phyloP scores from a whole-genome alignment of 768 basidiomycete genomes.

The Tylopilus sp. region DNA sequence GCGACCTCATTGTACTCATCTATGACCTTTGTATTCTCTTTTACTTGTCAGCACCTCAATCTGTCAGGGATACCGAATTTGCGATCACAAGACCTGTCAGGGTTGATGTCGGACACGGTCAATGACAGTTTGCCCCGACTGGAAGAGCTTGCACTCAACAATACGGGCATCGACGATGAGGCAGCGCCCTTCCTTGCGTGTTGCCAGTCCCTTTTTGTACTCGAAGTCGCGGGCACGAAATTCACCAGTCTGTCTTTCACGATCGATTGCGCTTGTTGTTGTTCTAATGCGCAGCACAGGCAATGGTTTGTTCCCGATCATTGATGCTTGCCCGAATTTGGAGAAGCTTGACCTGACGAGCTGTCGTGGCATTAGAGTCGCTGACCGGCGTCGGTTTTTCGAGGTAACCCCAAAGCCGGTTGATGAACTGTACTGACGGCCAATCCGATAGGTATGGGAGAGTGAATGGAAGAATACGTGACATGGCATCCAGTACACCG shows the following conservation, averaged over 20 bases:
- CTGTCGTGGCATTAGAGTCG: conserved; percentile 58
- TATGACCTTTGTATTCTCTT: neutral
- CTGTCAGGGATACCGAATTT: conserved; percentile 51
- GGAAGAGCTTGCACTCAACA: conserved; percentile 51
- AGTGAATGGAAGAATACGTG: conserved; percentile 10
- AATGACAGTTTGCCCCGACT: conserved; percentile 34
- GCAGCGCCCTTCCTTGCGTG: conserved; percentile 49
- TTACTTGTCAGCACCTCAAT: conserved; percentile 49
- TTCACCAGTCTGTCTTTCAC: conserved; percentile 46
- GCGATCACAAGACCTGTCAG: conserved; percentile 48
- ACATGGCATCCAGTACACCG: neutral
- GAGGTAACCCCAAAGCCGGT: conserved; percentile 38
- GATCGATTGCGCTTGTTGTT: too few relatives aligned
- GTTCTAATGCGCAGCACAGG: conserved; percentile 32
- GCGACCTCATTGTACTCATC: neutral
- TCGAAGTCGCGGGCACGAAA: conserved; percentile 57
- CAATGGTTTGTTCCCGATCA: conserved; percentile 50
- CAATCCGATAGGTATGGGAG: conserved; percentile 24
- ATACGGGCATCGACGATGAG: conserved; percentile 59
- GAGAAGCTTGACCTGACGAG: conserved; percentile 60
- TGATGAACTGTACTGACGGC: neutral
- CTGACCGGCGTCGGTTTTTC: conserved; percentile 63
- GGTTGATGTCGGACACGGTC: conserved; percentile 34
- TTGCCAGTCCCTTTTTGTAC: conserved; percentile 44
- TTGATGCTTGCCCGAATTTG: conserved; percentile 54